These are phyloP conservation scores for Gloeophyllum trabeum DNA, from an alignment of 768 basidiomycete genomes.

Conservation along the genomic window DNA sequence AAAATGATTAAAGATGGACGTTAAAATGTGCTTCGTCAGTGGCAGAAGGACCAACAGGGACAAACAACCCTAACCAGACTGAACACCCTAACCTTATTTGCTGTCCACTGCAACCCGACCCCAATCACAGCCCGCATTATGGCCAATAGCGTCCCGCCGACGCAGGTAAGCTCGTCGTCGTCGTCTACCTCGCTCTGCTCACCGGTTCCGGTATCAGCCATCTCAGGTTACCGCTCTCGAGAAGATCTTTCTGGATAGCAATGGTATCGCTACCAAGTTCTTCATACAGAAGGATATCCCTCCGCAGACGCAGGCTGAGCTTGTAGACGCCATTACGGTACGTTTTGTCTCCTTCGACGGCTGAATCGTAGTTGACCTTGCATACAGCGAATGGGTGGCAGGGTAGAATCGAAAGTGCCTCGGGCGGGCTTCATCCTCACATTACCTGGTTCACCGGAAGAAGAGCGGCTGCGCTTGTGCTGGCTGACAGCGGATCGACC, in stretches of 20 bases:
- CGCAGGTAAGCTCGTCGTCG: too few relatives aligned
- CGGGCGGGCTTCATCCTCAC: constrained; percentile 66
- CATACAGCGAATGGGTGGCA: constrained; percentile 56
- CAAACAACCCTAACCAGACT: not conserved
- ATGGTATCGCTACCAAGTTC: constrained; percentile 66
- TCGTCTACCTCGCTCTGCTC: too few relatives aligned
- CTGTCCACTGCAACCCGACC: not conserved
- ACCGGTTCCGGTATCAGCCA: too few relatives aligned
- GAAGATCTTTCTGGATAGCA: constrained; percentile 65
- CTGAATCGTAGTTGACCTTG: constrained; percentile 1
- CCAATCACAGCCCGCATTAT: not conserved
- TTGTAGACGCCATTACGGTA: constrained; percentile 68
- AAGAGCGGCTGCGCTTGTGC: constrained; percentile 63
- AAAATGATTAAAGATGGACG: too few relatives aligned
- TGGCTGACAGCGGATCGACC: constrained; percentile 64
- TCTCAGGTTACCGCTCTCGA: constrained; percentile 13
- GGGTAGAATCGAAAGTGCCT: constrained; percentile 71
- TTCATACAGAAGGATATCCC: constrained; percentile 75
- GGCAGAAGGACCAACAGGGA: not conserved
- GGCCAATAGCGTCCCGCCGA: too few relatives aligned
- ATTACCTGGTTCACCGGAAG: constrained; percentile 57
- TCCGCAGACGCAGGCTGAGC: constrained; percentile 54
- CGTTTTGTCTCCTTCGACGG: constrained; percentile 6
- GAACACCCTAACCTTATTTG: not conserved
- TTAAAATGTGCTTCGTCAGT: not conserved